phyloP scores from a whole-genome alignment of 176 grass and related monocot species.

The Aegilops speltoides region DNA sequence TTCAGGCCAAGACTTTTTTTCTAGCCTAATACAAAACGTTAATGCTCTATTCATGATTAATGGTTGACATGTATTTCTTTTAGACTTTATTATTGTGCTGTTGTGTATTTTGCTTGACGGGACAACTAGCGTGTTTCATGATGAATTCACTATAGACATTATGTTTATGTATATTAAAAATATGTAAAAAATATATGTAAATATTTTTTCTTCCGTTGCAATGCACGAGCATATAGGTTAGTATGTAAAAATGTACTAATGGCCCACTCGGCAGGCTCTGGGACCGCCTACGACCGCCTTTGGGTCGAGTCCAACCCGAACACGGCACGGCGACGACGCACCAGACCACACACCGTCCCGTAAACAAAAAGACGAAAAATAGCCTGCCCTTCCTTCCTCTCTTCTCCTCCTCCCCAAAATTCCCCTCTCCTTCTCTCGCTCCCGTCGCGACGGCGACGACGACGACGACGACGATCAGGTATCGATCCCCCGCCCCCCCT shows the following conservation, averaged over 20 bases:
- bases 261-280: background rate
- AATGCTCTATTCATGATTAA: too few relatives aligned
- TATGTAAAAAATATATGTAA: too few relatives aligned
- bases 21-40: too few relatives aligned
- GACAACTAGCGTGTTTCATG: too few relatives aligned
- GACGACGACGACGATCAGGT: conserved; percentile 7
- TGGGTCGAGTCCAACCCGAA: conserved; percentile 9
- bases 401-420: background rate
- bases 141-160: too few relatives aligned
- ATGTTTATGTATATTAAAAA: too few relatives aligned
- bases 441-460: background rate
- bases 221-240: too few relatives aligned
- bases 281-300: background rate
- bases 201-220: too few relatives aligned
- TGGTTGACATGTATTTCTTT: too few relatives aligned
- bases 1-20: too few relatives aligned
- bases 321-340: conserved; percentile 8
- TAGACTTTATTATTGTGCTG: too few relatives aligned
- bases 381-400: conserved; percentile 1
- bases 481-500: background rate
- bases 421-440: conserved; percentile 4
- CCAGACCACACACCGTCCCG: background rate
- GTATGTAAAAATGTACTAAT: background rate
- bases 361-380: conserved; percentile 27
- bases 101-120: too few relatives aligned